Evolutionary conservation across 1,284 basidiomycete genomes (phyloP), one percentile per base, ranked within the genome.

Genomic region (Heterobasidion annosum): DNA sequence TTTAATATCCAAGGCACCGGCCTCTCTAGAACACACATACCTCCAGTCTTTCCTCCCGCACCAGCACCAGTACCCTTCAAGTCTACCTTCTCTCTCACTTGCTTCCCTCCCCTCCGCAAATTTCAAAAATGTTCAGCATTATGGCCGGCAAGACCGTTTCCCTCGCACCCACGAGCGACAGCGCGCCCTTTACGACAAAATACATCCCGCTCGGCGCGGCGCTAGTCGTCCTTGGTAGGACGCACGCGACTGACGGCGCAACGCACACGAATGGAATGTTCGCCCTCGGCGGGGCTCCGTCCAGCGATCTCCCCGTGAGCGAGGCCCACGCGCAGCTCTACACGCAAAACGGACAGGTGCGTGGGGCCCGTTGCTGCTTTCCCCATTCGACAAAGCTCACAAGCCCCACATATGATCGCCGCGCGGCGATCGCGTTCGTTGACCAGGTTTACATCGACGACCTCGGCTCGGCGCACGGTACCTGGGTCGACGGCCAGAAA

Each of bases 401-500:
- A 8, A 25, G 25, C 3, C 25, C 25, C 25, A 3, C 3, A 25
- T 4, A 25, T 25, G 25, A 25, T 25, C 25, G 25, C 5, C 25
- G 25, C 25, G 3, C 25, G 25, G 25, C 25, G 25, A 25, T 25
- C 25, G 25, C 25, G 16, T 18, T 33, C 25, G 47, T 18, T 3
- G 16, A 18, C 34, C 33, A 51, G 50, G 42, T 51, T 2, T 44
- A 37, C 16, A 43, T 51, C 25, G 18, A 43, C 10, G 50, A 51
- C 19, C 40, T 43, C 8, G 42, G 33, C 42, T 51, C 50, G 12
- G 40, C 13, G 25, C 40, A 51, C n/a, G 50, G 50, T 9, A 51
- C 50, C 12, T 51, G 50, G 50, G 40, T 51, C 35, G 50, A 51
- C 19, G 50, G 40, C 18, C 13, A 43, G 37, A 51, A 37, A 25